phyloP scores from a whole-genome alignment of 176 grass and related monocot species.

The Carex myosuroides region DNA sequence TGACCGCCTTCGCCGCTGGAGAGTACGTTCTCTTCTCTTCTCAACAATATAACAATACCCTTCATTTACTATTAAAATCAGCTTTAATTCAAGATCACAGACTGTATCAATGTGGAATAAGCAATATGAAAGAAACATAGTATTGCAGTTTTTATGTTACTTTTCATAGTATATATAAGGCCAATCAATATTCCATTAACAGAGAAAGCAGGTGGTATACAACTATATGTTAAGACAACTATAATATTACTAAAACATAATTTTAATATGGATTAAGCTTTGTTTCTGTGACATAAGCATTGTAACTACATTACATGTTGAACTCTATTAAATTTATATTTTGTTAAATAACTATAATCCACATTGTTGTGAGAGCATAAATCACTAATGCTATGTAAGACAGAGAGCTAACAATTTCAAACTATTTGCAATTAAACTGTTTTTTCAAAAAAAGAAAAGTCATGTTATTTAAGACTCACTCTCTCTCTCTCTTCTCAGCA shows the following conservation, averaged over 20 bases:
- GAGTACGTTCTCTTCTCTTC: constrained; percentile 20
- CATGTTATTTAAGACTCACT: neutral
- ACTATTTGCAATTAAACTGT: neutral
- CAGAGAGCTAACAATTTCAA: neutral
- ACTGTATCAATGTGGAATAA: neutral
- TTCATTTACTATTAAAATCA: neutral
- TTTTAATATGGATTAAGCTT: neutral
- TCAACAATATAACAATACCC: neutral
- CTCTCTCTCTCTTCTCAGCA: constrained; percentile 27
- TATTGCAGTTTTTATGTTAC: neutral
- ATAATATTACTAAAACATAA: neutral
- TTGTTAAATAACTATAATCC: neutral
- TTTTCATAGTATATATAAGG: neutral
- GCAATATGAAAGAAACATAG: neutral
- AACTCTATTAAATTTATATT: neutral
- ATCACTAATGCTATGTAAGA: neutral
- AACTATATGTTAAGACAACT: neutral
- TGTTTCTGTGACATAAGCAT: neutral
- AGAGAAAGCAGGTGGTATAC: neutral
- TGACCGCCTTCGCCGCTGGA: constrained; percentile 46
- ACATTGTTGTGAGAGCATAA: neutral
- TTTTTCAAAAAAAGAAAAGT: neutral
- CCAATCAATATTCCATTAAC: neutral
- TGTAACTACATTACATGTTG: neutral
- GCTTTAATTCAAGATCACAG: neutral